A percentile compares a stretch with the other conserved stretches of the same genome.
Conservation (phyloP, 192 early-diverging fungal genomes). For the Coemansia sp. region DNA sequence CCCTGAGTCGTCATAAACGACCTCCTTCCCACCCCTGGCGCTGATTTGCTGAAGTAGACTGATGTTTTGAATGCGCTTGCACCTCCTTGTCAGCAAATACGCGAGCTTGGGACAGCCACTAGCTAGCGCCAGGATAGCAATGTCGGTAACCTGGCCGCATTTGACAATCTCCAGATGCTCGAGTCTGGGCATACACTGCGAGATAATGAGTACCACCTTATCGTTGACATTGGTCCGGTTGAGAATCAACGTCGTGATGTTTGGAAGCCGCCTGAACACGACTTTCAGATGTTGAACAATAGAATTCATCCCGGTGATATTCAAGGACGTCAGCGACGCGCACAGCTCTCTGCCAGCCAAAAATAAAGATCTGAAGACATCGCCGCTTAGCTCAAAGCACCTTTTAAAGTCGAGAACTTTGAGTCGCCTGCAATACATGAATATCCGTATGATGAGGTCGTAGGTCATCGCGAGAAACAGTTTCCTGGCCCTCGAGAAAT, state of each 20-base stretch:
- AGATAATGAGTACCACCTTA: not conserved
- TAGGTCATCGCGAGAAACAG: conserved; percentile 12
- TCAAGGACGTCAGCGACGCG: conserved; percentile 3
- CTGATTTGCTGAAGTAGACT: not conserved
- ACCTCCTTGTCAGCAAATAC: not conserved
- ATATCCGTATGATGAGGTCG: not conserved
- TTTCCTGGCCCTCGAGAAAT: conserved; percentile 7
- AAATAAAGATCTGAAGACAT: not conserved
- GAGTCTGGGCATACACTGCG: not conserved
- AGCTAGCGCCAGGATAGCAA: not conserved
- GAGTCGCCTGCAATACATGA: conserved; percentile 3
- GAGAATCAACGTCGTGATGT: not conserved
- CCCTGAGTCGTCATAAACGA: not conserved
- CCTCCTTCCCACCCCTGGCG: not conserved
- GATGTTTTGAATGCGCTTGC: not conserved
- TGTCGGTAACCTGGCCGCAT: not conserved
- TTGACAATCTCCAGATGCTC: not conserved
- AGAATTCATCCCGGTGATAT: conserved; percentile 4
- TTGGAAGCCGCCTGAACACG: not conserved
- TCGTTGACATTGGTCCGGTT: not conserved
- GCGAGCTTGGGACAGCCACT: not conserved
- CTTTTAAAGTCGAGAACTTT: conserved; percentile 5
- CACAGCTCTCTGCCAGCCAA: not conserved
- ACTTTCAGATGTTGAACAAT: not conserved
- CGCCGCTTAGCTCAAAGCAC: not conserved